phyloP scores from a whole-genome alignment of 1,284 basidiomycete species.

The Moniliella sp. region DNA sequence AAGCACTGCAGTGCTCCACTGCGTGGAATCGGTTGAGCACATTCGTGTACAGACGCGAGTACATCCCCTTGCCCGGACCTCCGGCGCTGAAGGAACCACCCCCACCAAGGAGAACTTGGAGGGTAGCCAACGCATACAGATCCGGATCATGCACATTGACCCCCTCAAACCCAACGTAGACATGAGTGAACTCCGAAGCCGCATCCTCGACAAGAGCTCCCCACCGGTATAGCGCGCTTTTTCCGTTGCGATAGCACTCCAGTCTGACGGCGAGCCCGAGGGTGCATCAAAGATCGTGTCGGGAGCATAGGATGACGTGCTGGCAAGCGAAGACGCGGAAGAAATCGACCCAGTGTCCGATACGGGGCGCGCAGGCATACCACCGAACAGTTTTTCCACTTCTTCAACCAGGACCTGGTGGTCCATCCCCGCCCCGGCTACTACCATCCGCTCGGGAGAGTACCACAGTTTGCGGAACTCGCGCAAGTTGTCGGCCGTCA shows the following conservation, averaged over 20 bases:
- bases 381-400: conserved; percentile 61
- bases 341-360: not conserved
- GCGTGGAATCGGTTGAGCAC: conserved; percentile 83
- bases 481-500: conserved; percentile 49
- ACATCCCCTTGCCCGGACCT: conserved; percentile 97
- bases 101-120: conserved; percentile 79
- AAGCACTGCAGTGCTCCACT: conserved; percentile 86
- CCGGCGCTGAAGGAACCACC: conserved; percentile 86
- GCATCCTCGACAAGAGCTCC: conserved; percentile 42
- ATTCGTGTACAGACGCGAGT: conserved; percentile 86
- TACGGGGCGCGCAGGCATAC: conserved; percentile 24
- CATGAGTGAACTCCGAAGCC: conserved; percentile 63
- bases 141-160: conserved; percentile 77
- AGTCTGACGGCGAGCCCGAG: no score
- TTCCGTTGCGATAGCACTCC: conserved; percentile 37
- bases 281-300: no score
- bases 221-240: conserved; percentile 66
- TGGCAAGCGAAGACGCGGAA: not conserved
- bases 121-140: conserved; percentile 76
- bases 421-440: conserved; percentile 75
- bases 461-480: conserved; percentile 64
- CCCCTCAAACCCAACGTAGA: conserved; percentile 80
- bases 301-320: not conserved
- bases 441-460: conserved; percentile 71
- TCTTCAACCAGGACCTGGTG: conserved; percentile 72